phyloP scores from a whole-genome alignment of 495 filamentous ascomycete species.

The Venustampulla echinocandica region DNA sequence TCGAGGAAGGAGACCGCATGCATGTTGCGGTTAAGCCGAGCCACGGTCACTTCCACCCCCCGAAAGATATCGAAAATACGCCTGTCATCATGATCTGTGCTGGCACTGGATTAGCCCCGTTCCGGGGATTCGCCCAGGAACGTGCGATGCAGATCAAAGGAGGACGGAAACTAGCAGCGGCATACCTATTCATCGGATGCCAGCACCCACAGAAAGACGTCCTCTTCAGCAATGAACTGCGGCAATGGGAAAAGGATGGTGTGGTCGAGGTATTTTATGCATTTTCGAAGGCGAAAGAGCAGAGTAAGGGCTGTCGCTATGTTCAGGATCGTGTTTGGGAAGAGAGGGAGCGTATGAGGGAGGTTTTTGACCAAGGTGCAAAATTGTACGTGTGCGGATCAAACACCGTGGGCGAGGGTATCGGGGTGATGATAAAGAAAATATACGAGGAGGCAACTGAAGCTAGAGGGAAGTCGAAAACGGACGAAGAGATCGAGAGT shows the following conservation, averaged over 20 bases:
- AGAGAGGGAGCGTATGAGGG: constrained; percentile 41
- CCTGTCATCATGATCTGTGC: constrained; percentile 60
- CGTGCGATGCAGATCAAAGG: constrained; percentile 47
- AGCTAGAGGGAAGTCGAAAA: constrained; percentile 30
- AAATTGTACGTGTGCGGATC: constrained; percentile 63
- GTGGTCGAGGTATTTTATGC: constrained; percentile 50
- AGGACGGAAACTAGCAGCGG: constrained; percentile 45
- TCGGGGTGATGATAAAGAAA: constrained; percentile 42
- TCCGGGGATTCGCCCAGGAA: constrained; percentile 64
- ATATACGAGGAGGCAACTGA: constrained; percentile 31
- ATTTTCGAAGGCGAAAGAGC: constrained; percentile 36
- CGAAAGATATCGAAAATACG: constrained; percentile 45
- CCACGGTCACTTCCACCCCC: constrained; percentile 58
- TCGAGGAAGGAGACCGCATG: constrained; percentile 50
- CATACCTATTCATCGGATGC: constrained; percentile 58
- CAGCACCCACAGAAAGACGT: constrained; percentile 47
- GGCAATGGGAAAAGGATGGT: constrained; percentile 47
- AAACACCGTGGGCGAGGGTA: constrained; percentile 49
- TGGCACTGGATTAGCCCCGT: constrained; percentile 55
- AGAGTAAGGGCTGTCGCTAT: constrained; percentile 38
- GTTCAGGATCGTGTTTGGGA: constrained; percentile 54
- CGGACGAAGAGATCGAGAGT: constrained; percentile 35
- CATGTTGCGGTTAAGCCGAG: constrained; percentile 50
- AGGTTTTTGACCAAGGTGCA: constrained; percentile 49
- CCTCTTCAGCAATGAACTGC: constrained; percentile 52